phyloP scores from a whole-genome alignment of 805 yeast genomes.

The Tanozyma kutaoensis region DNA sequence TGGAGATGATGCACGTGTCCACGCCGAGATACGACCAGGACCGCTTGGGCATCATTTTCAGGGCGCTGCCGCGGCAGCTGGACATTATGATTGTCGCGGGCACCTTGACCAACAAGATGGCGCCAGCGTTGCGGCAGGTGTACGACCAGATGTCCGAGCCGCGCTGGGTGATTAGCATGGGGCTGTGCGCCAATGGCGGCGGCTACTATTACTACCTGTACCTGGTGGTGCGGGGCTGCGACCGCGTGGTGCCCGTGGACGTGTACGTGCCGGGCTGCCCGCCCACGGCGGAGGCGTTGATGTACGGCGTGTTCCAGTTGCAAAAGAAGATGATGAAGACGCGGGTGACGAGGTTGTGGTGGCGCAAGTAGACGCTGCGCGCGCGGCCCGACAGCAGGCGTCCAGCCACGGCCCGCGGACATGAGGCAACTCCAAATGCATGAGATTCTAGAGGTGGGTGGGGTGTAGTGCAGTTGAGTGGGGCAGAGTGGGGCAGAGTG shows the following conservation, averaged over 20 bases:
- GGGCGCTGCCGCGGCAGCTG: conserved; percentile 88
- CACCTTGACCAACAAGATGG: conserved; percentile 85
- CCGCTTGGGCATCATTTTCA: conserved; percentile 82
- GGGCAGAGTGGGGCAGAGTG: too few species aligned
- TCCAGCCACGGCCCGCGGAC: too few species aligned
- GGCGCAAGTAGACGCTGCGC: conserved; percentile 35
- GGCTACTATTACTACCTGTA: conserved; percentile 87
- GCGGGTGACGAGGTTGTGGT: conserved; percentile 87
- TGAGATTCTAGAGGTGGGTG: too few species aligned
- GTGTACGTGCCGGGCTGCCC: conserved; percentile 91
- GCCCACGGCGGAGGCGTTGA: conserved; percentile 80
- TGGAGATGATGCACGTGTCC: conserved; percentile 90
- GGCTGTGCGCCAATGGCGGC: conserved; percentile 89
- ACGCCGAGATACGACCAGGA: conserved; percentile 89
- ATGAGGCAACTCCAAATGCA: too few species aligned
- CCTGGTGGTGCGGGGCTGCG: conserved; percentile 84
- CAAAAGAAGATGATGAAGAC: conserved; percentile 89
- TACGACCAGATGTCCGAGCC: conserved; percentile 94
- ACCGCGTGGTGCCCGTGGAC: conserved; percentile 78
- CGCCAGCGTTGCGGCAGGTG: conserved; percentile 85
- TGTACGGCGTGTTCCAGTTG: conserved; percentile 82
- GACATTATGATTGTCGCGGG: conserved; percentile 92
- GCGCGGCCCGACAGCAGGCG: too few species aligned
- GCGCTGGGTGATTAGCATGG: conserved; percentile 91
- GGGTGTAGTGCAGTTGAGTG: too few species aligned